phyloP scores from a whole-genome alignment of 1,284 basidiomycete genomes.

The Leccinum brunneo-olivaceum region DNA sequence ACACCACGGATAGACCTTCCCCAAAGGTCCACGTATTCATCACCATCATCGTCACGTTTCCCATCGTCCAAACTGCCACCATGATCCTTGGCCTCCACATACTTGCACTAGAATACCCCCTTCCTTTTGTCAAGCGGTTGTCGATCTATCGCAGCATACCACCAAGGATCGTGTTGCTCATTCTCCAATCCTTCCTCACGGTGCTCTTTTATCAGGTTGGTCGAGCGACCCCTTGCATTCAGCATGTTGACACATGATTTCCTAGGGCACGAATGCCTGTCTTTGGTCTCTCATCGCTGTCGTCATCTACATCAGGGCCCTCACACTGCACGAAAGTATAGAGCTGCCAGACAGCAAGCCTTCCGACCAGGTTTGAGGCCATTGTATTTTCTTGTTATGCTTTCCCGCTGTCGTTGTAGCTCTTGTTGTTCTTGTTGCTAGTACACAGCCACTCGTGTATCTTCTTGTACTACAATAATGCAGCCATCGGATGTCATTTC shows the following conservation, averaged over 20 bases:
- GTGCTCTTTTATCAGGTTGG: constrained; percentile 76
- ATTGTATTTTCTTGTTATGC: not conserved
- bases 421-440: not conserved
- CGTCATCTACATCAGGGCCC: constrained; percentile 56
- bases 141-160: constrained; percentile 60
- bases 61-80: constrained; percentile 61
- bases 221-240: constrained; percentile 26
- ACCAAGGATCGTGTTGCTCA: constrained; percentile 55
- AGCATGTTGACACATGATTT: not conserved
- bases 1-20: constrained; percentile 69
- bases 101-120: constrained; percentile 62
- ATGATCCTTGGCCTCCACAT: constrained; percentile 55
- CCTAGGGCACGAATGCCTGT: constrained; percentile 69
- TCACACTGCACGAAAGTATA: constrained; percentile 59
- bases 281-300: constrained; percentile 68
- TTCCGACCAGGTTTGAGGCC: constrained; percentile 46
- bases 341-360: constrained; percentile 54
- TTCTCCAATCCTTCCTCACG: constrained; percentile 59
- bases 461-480: constrained; percentile 12
- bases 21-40: constrained; percentile 59
- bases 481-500: constrained; percentile 48
- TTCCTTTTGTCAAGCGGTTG: constrained; percentile 50
- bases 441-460: too few relatives aligned
- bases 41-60: constrained; percentile 65
- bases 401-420: not conserved